These are phyloP conservation scores for Aspergillus bombycis DNA, from an alignment of 2,329 filamentous ascomycete genomes.

Conservation along the genomic window DNA sequence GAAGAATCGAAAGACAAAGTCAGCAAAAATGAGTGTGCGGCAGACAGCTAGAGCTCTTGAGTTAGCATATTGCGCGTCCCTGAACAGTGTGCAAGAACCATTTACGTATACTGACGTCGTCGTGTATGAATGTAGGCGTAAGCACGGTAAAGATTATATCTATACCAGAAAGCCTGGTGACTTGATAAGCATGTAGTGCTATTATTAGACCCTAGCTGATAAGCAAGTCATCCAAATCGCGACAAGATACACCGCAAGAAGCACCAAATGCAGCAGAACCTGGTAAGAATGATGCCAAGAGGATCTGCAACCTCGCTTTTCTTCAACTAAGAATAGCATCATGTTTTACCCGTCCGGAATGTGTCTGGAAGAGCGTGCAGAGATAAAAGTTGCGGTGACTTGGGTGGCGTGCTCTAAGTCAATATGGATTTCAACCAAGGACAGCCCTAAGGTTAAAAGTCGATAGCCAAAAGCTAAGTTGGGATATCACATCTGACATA, in stretches of 20 bases:
- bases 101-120: neutral
- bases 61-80: neutral
- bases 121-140: neutral
- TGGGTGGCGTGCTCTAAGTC: neutral
- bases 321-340: slow-evolving; percentile 3
- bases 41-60: neutral
- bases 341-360: neutral
- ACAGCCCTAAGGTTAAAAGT: slow-evolving; percentile 1
- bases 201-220: neutral
- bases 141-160: neutral
- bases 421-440: neutral
- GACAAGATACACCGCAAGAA: neutral
- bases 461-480: slow-evolving; percentile 2
- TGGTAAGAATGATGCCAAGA: neutral
- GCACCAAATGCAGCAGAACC: neutral
- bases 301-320: neutral
- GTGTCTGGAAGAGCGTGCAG: neutral
- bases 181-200: neutral
- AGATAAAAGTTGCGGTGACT: slow-evolving; percentile 1
- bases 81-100: neutral
- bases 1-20: neutral
- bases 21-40: too few species aligned
- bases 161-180: neutral
- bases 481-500: slow-evolving; percentile 7
- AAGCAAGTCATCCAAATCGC: neutral